Conservation (phyloP, 305 asterid species). For the Fraxinus floribunda region DNA sequence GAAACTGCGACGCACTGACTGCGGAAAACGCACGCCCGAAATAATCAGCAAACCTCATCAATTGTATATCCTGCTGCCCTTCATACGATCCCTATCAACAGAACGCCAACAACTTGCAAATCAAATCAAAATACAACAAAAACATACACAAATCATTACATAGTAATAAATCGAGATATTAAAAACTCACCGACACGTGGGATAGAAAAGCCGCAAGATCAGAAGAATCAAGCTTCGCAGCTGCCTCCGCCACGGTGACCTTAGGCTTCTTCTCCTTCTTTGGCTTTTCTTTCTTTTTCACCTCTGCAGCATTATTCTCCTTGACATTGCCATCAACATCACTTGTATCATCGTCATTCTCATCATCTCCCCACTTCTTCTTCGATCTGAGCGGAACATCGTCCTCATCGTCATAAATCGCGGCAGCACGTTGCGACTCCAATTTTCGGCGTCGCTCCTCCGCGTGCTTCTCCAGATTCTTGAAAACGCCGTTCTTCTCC, state of each 20-base stretch:
- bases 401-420: constrained; percentile 37
- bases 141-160: not conserved
- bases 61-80: constrained; percentile 69
- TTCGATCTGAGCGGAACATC: constrained; percentile 36
- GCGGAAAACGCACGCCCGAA: constrained; percentile 81
- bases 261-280: constrained; percentile 66
- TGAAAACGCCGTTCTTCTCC: constrained; percentile 43
- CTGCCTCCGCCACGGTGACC: constrained; percentile 73
- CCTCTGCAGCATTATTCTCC: constrained; percentile 43
- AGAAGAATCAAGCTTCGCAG: constrained; percentile 63
- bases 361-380: constrained; percentile 32
- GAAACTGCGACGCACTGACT: constrained; percentile 71
- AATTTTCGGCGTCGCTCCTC: constrained; percentile 55
- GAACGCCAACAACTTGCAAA: constrained; percentile 1
- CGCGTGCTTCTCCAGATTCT: constrained; percentile 58
- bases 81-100: constrained; percentile 63
- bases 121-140: constrained; percentile 13
- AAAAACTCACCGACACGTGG: constrained; percentile 46
- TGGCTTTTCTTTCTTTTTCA: constrained; percentile 54
- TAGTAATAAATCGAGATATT: not conserved
- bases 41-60: constrained; percentile 88
- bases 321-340: constrained; percentile 28
- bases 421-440: constrained; percentile 45
- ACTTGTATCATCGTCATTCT: constrained; percentile 33
- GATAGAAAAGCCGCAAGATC: constrained; percentile 66